Base-by-base conservation (phyloP, 1,139 yeast species). In the Taphrina wiesneri region DNA sequence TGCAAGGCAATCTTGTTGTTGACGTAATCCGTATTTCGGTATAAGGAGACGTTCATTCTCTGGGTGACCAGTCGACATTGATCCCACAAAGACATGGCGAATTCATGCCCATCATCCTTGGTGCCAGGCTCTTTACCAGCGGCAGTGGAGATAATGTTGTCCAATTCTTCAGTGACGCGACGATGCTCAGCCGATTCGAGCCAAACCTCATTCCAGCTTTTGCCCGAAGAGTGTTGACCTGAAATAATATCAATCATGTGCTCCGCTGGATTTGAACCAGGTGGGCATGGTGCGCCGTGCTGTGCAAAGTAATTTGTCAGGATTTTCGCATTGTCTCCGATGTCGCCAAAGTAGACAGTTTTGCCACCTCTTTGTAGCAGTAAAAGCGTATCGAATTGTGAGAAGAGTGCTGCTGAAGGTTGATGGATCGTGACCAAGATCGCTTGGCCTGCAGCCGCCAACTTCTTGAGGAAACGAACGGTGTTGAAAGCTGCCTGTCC, bases 301-400 rank as follows among this genome's bases (percentile, higher is more conserved):
- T 80, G 79, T 74, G 85, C 88, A 71, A 86, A 86, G 72, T 86
- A 86, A 51, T 77, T 72, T 63, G 83, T 76, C 72, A 86, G 75
- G 2, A 83, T 78, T 13, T 72, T 62, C 67, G 87, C 84, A 71
- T 80, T 79, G 67, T 77, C 74, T 69, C 88, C 89, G 72, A 85
- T 83, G 70, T 85, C 87, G 69, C 88, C 88, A 73, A 85, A 85
- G 74, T 86, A 86, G 46, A 85, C 88, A 69, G 87, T 85, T 74
- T 81, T 77, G 69, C 89, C 89, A 71, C 86, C 86, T 69, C 80
- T 81, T 71, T 79, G 79, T 72, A 83, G 75, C 62, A 83, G 72
- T 66, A 83, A 73, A 67, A 83, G 75, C 69, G 84, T 77, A 70
- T 83, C 86, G 70, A 83, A 83, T 69, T 79, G 80, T 70, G 82